These are phyloP conservation scores for Umbilicus rupestris DNA, from an alignment of 164 flowering plant species.

Conservation along the genomic window DNA sequence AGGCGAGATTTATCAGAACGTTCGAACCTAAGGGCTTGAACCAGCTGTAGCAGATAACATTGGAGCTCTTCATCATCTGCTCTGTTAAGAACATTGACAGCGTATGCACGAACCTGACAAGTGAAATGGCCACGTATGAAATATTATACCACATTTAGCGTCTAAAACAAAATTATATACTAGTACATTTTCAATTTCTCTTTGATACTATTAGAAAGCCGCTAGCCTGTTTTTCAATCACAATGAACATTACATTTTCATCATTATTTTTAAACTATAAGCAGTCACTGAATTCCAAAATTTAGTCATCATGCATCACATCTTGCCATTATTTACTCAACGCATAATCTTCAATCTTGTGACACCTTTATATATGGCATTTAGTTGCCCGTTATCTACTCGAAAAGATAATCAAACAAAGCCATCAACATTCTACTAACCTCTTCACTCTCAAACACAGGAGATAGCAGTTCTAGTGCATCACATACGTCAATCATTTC, in stretches of 20 bases:
- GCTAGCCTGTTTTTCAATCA: neutral
- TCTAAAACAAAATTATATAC: neutral
- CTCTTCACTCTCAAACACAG: constrained; percentile 98
- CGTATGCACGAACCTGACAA: constrained; percentile 97
- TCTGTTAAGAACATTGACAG: constrained; percentile 97
- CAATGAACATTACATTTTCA: neutral
- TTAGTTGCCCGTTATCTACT: neutral
- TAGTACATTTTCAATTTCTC: neutral
- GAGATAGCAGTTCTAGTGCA: constrained; percentile 97
- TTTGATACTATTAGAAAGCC: neutral
- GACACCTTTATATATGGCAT: neutral
- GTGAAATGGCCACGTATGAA: neutral
- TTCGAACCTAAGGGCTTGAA: constrained; percentile 98
- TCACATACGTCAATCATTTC: constrained; percentile 89
- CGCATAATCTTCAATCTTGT: neutral
- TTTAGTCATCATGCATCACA: neutral
- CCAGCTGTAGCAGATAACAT: constrained; percentile 92
- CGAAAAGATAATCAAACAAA: neutral
- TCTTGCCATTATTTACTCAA: neutral
- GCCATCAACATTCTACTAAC: constrained; percentile 22
- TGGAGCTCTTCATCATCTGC: constrained; percentile 99
- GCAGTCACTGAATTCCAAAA: neutral
- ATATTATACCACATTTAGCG: neutral
- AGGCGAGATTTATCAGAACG: constrained; percentile 94
- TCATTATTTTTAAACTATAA: neutral